phyloP scores from a whole-genome alignment of 2,329 filamentous ascomycete genomes.

The Talaromyces albobiverticillius region DNA sequence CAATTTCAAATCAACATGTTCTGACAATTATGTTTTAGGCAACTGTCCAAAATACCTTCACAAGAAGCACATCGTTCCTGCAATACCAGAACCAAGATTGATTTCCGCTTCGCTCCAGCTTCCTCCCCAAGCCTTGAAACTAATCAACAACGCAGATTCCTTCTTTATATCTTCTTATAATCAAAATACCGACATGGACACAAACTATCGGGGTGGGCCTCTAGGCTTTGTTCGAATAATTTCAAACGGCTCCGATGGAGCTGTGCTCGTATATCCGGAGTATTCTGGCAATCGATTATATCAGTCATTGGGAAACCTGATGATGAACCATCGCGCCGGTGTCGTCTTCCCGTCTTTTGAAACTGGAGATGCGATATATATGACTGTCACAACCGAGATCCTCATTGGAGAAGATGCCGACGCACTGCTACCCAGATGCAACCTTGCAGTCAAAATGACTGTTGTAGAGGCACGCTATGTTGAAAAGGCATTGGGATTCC shows the following conservation, averaged over 20 bases:
- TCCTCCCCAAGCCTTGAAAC: slow-evolving; percentile 51
- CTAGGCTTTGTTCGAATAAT: slow-evolving; percentile 70
- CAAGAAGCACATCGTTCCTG: slow-evolving; percentile 61
- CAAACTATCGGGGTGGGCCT: slow-evolving; percentile 74
- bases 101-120: slow-evolving; percentile 50
- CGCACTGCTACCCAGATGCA: slow-evolving; percentile 63
- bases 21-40: slow-evolving; percentile 37
- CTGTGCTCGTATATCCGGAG: slow-evolving; percentile 71
- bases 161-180: slow-evolving; percentile 74
- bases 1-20: slow-evolving; percentile 13
- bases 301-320: slow-evolving; percentile 77
- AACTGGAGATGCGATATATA: slow-evolving; percentile 69
- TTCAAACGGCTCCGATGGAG: slow-evolving; percentile 48
- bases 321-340: slow-evolving; percentile 64
- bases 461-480: slow-evolving; percentile 63
- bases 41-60: slow-evolving; percentile 91
- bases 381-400: slow-evolving; percentile 67
- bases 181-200: slow-evolving; percentile 68
- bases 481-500: slow-evolving; percentile 63
- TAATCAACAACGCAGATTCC: slow-evolving; percentile 66
- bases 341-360: slow-evolving; percentile 71
- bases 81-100: slow-evolving; percentile 53
- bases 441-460: slow-evolving; percentile 68
- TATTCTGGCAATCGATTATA: slow-evolving; percentile 83
- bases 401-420: slow-evolving; percentile 64